phyloP scores from a whole-genome alignment of 257 asterid genomes.

The Avicennia marina region DNA sequence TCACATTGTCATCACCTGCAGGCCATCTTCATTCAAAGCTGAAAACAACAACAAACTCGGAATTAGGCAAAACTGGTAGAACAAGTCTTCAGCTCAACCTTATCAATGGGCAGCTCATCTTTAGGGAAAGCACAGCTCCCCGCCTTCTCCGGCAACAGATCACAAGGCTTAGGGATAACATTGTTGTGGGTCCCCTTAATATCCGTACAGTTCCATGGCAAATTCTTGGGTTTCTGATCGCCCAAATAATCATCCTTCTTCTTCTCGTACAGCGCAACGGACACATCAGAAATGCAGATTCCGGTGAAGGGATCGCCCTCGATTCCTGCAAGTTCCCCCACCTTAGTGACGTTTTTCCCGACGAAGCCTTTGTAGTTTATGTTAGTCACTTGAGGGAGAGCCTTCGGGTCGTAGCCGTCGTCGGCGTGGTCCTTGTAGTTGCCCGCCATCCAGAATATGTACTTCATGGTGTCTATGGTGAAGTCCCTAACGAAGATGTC shows the following conservation, averaged over 20 bases:
- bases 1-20: no score
- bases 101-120: constrained; percentile 50
- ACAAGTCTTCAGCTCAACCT: constrained; percentile 42
- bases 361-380: constrained; percentile 38
- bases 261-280: constrained; percentile 11
- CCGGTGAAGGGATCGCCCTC: constrained; percentile 37
- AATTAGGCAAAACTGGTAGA: constrained; percentile 5
- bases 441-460: constrained; percentile 61
- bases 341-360: constrained; percentile 38
- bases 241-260: not conserved
- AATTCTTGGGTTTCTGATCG: no score
- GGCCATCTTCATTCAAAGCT: no score
- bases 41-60: no score
- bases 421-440: constrained; percentile 53
- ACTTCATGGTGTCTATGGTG: constrained; percentile 43
- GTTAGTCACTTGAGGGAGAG: constrained; percentile 41
- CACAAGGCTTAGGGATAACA: constrained; percentile 53
- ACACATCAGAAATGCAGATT: constrained; percentile 53
- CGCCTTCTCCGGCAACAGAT: constrained; percentile 29
- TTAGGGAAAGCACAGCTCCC: constrained; percentile 43
- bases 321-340: constrained; percentile 44
- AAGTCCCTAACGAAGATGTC: constrained; percentile 44
- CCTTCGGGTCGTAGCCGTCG: constrained; percentile 39
- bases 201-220: constrained; percentile 63
- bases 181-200: constrained; percentile 41